Evolutionary conservation across 164 flowering plant genomes (phyloP), one percentile per base, ranked within the genome.

Genomic region (Protea cynaroides): DNA sequence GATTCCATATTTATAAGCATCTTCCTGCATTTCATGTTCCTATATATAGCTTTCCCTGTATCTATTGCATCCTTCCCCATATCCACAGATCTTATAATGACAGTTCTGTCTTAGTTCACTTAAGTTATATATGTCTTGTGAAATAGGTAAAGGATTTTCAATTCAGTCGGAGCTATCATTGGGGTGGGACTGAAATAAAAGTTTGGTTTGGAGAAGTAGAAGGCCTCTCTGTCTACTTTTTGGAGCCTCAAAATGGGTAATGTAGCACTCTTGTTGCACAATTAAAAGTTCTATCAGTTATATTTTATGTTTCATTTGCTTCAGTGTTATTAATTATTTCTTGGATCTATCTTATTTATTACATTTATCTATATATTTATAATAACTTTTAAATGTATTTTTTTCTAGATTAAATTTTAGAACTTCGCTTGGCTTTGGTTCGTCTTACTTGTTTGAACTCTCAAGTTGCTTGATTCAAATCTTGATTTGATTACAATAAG

Each of bases 211-310:
- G 99, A 67, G 89, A 85, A 71, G 99, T 94, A 62, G 96, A 89
- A 81, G 92, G 94, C 56, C 83, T 94, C 58, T 69, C 96, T 52
- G 99, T 89, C 63, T 88, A 92, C 72, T 91, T 94, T 73, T 63
- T 94, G 80, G 97, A 94, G 81, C 99, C 96, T 75, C 91, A 85
- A 58, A 94, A 94, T 70, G 89, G 99, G 99, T 91, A 91, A 80
- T 25, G 55, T 46, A 54, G 12, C 58, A 13, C n/a, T 67, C 53
- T 9, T 71, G 12, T 52, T 65, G 6, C 15, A 22, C 65, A 15
- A n/a, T 21, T 40, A 29, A 36, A 38, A 51, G 56, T 56, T 56
- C 37, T 46, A 56, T n/a, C 8, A 22, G 1, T 55, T 55, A 7
- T 51, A 1, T 25, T 19, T 58, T 47, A 43, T 40, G 5, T 60